A percentile compares a stretch with the other conserved stretches of the same genome.
These are phyloP conservation scores for Coemansia sp. DNA, from an alignment of 192 early-diverging fungal genomes.

Conservation along the genomic window DNA sequence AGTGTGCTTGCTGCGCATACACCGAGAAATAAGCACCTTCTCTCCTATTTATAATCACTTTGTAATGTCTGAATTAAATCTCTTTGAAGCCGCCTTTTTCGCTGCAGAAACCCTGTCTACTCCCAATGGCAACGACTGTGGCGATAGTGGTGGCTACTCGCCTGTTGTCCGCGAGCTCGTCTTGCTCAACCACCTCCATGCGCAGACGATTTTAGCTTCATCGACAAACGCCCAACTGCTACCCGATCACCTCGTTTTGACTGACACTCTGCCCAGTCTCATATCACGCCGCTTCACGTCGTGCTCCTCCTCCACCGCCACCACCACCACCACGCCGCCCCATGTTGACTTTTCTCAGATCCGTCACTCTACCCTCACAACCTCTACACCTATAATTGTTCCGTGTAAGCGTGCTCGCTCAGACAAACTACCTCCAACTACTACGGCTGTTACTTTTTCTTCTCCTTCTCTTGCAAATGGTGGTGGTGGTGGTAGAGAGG, in stretches of 20 bases:
- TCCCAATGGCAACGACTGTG: too few relatives aligned
- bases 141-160: too few relatives aligned
- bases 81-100: neutral
- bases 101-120: neutral
- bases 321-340: too few relatives aligned
- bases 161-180: neutral
- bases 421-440: neutral
- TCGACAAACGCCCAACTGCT: too few relatives aligned
- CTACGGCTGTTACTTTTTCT: too few relatives aligned
- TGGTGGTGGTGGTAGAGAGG: neutral
- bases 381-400: neutral
- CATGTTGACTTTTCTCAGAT: neutral
- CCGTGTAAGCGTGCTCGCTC: slow-evolving; percentile 26
- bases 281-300: neutral
- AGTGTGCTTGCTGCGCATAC: neutral
- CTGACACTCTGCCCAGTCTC: neutral
- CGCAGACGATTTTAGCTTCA: neutral
- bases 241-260: neutral
- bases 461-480: too few relatives aligned
- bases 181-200: neutral
- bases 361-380: neutral
- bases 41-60: neutral
- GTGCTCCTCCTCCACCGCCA: too few relatives aligned
- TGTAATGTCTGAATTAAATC: neutral
- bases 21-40: neutral